Evolutionary conservation across 2,329 filamentous ascomycete genomes (phyloP).

Genomic region (Verticillium alfalfae): DNA sequence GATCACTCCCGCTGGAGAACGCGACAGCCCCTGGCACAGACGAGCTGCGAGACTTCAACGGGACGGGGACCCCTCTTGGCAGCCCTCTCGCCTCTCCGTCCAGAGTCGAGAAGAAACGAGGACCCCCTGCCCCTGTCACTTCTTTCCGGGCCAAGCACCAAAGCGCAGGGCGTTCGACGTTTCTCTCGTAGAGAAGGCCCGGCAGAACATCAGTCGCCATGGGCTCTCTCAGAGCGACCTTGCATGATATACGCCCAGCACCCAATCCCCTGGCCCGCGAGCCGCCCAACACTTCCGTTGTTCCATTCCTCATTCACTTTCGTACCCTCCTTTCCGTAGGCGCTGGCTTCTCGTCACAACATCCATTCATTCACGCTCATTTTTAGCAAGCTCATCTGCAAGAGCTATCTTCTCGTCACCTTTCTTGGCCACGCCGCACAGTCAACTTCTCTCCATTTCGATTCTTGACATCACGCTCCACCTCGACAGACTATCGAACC

Average conservation of each 20-base stretch:
- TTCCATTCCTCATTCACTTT: not conserved
- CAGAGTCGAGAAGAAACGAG: not conserved
- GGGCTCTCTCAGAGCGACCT: constrained; percentile 7
- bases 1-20: not conserved
- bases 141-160: not conserved
- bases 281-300: constrained; percentile 1
- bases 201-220: not conserved
- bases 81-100: not conserved
- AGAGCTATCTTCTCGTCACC: constrained; percentile 10
- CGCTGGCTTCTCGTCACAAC: constrained; percentile 18
- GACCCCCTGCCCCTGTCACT: not conserved
- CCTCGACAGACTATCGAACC: not conserved
- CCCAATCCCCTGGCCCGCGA: constrained; percentile 5
- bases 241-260: constrained; percentile 15
- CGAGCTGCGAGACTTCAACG: not conserved
- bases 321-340: constrained; percentile 15
- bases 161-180: constrained; percentile 2
- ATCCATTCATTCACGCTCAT: constrained; percentile 17
- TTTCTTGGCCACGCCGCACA: not conserved
- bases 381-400: constrained; percentile 10
- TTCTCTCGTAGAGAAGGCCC: not conserved
- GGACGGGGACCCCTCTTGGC: not conserved
- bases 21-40: not conserved
- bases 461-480: constrained; percentile 2
- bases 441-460: not conserved